A percentile compares a stretch with the other conserved stretches of the same genome.
phyloP scores from a whole-genome alignment of 2,329 filamentous ascomycete genomes.

The Fusarium sambucinum region DNA sequence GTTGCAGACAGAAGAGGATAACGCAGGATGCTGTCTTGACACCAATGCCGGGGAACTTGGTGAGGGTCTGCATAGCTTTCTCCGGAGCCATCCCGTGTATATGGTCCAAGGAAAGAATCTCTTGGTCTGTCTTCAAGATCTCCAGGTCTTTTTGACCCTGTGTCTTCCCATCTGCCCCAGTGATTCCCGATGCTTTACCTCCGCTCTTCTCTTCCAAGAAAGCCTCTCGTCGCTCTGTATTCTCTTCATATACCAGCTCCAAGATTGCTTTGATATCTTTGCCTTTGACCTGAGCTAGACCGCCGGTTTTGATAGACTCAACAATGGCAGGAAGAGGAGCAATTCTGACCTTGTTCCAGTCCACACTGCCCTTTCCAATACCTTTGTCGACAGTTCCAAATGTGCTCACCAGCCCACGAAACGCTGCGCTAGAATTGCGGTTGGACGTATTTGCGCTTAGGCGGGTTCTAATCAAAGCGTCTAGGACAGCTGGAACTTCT shows the following conservation, averaged over 20 bases:
- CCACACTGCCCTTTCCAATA: constrained; percentile 46
- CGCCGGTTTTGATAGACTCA: constrained; percentile 69
- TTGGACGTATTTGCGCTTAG: constrained; percentile 47
- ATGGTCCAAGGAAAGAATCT: constrained; percentile 45
- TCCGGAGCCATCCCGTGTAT: constrained; percentile 48
- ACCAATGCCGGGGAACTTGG: constrained; percentile 47
- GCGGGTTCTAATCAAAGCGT: constrained; percentile 46
- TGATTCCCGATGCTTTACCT: constrained; percentile 25
- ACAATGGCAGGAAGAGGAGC: constrained; percentile 62
- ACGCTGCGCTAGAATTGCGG: constrained; percentile 46
- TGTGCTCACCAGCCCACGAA: constrained; percentile 43
- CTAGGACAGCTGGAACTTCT: constrained; percentile 46
- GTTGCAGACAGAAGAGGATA: constrained; percentile 47
- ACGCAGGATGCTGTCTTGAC: constrained; percentile 49
- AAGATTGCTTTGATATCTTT: constrained; percentile 47
- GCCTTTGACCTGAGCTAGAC: constrained; percentile 45
- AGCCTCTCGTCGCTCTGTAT: constrained; percentile 39
- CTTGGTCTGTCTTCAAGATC: constrained; percentile 46
- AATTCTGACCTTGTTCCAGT: constrained; percentile 46
- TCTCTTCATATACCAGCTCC: constrained; percentile 46
- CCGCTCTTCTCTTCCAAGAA: constrained; percentile 44
- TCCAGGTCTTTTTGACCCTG: constrained; percentile 47
- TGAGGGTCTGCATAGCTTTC: constrained; percentile 46
- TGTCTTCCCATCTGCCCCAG: constrained; percentile 40
- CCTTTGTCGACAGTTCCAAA: constrained; percentile 44